Evolutionary conservation across 202 grass and related monocot species (phyloP).

Genomic region (Eragrostis tef): DNA sequence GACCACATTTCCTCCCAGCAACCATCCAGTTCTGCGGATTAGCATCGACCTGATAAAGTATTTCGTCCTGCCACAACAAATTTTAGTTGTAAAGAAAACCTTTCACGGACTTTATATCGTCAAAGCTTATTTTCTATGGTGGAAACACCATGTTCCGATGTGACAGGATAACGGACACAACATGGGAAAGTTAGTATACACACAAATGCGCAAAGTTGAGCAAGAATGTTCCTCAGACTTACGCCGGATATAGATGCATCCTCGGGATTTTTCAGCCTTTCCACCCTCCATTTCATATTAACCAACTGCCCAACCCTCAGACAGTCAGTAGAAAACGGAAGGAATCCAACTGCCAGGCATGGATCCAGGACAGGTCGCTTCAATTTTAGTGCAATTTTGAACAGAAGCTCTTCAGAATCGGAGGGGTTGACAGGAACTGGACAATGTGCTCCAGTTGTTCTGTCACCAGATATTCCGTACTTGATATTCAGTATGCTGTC

Average conservation of each 20-base stretch:
- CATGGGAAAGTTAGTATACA: too few relatives aligned
- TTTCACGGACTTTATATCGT: background rate
- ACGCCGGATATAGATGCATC: conserved; percentile 56
- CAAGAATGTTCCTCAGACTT: conserved; percentile 53
- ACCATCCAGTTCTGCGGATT: conserved; percentile 98
- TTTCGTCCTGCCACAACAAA: conserved; percentile 63
- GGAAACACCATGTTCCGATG: background rate
- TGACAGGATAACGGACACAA: background rate
- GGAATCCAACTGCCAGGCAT: conserved; percentile 89
- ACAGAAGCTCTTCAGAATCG: conserved; percentile 63
- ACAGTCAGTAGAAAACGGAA: conserved; percentile 90
- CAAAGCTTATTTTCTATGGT: background rate
- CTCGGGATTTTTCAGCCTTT: conserved; percentile 75
- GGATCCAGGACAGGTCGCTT: conserved; percentile 93
- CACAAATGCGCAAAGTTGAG: conserved; percentile 15
- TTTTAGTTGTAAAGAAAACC: conserved; percentile 34
- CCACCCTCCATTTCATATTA: conserved; percentile 94
- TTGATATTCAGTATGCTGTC: conserved; percentile 86
- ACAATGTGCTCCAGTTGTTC: conserved; percentile 81
- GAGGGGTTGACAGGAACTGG: conserved; percentile 59
- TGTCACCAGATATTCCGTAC: conserved; percentile 77
- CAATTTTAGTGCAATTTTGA: conserved; percentile 74
- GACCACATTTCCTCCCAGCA: conserved; percentile 89
- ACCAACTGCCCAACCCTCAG: conserved; percentile 92
- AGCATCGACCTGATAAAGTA: conserved; percentile 84